Base-by-base conservation (phyloP, 768 basidiomycete species). In the Coprinopsis marcescibilis region DNA sequence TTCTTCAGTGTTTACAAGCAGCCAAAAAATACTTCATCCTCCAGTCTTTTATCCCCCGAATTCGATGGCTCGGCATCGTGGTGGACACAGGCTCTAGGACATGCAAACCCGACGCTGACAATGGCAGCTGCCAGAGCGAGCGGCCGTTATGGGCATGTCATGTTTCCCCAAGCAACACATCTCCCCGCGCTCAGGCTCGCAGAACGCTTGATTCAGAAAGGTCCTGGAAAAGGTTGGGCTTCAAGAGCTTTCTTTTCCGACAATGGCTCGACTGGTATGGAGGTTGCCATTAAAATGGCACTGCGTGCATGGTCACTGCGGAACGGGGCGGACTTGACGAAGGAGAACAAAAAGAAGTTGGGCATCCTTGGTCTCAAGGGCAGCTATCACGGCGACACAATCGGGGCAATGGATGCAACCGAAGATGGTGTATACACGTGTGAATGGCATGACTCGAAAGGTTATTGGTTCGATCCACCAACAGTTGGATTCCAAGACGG, bases 231-330 rank as follows among this genome's bases (percentile, higher is more conserved):
- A 49, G 88, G 85, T 2, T 98, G 95, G 95, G 95, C 95, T 1
- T 75, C 80, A 6, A 79, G 90, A 15, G 95, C 81, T 2, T 97
- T 95, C 67, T 91, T 88, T 65, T 89, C 89, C 4, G 95, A 98
- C 59, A 86, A 98, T 54, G 95, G 95, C 12, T 90, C 91, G 17
- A 97, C 95, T 0, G 95, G 83, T 5, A 94, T 95, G 83, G 95
- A 97, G 61, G 85, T 95, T n/a, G 95, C 91, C 10, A 67, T 98
- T 49, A 98, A 98, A 65, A 97, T 98, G 95, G 95, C 91, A 0
- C 65, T 97, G 34, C 75, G 93, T 20, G 80, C 84, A 2, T 85
- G 74, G 51, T 67, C 76, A 12, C 53, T 64, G 27, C 67, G 71
- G 15, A 55, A 75, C 12, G 57, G 63, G 14, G 55, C 59, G 10